These are phyloP conservation scores for Tephrocybe sp. DNA, from an alignment of 768 basidiomycete species.

Conservation along the genomic window DNA sequence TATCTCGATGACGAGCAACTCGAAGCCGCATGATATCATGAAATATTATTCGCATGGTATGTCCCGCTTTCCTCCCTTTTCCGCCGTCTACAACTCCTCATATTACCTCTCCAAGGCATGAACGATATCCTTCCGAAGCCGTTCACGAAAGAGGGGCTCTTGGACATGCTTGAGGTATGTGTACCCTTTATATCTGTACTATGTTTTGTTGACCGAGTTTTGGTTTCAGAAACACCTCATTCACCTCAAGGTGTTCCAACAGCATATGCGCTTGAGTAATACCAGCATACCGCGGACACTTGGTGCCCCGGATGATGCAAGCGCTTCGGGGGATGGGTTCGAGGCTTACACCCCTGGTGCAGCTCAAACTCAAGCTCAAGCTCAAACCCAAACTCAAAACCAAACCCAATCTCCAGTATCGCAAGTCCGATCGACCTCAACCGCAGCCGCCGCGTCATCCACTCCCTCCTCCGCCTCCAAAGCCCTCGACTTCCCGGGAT, in stretches of 20 bases:
- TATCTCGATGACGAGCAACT: constrained; percentile 97
- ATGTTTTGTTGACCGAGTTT: neutral
- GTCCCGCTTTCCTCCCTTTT: constrained; percentile 8
- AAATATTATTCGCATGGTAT: constrained; percentile 78
- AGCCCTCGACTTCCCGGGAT: constrained; percentile 1
- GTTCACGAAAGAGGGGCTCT: constrained; percentile 89
- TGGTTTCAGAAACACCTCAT: constrained; percentile 71
- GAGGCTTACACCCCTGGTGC: constrained; percentile 41
- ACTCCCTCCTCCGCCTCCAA: constrained; percentile 10
- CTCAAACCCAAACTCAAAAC: constrained; percentile 24
- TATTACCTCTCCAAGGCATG: constrained; percentile 57
- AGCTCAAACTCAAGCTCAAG: constrained; percentile 3
- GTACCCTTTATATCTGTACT: neutral
- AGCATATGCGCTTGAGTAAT: constrained; percentile 48
- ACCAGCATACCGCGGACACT: constrained; percentile 52
- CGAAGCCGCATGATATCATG: constrained; percentile 90
- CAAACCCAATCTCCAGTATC: constrained; percentile 9
- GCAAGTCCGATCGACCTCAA: neutral
- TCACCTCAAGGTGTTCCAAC: constrained; percentile 84
- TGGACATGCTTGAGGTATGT: constrained; percentile 87
- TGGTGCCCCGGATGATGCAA: constrained; percentile 62
- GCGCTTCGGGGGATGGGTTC: constrained; percentile 33
- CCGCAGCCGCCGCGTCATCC: constrained; percentile 5
- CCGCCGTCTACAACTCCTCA: neutral
- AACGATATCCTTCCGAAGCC: constrained; percentile 97